These are phyloP conservation scores for Tubosaeta sp. DNA, from an alignment of 768 basidiomycete species.

Conservation along the genomic window DNA sequence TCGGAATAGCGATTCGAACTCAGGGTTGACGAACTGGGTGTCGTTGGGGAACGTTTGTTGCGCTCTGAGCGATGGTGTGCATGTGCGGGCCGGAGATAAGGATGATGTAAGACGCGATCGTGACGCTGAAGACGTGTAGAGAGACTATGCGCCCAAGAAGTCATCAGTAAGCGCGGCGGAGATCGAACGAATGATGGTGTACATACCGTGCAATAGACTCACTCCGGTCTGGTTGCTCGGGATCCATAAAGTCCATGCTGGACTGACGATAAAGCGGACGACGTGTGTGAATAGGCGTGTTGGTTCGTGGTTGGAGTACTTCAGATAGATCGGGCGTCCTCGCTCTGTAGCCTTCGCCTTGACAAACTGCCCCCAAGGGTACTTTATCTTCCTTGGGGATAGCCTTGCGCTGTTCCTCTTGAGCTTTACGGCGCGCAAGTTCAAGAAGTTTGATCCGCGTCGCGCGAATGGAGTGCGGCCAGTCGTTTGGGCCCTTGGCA, in stretches of 20 bases:
- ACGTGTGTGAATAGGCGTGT: conserved; percentile 44
- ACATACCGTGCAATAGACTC: conserved; percentile 62
- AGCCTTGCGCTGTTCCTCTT: conserved; percentile 43
- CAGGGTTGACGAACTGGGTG: conserved; percentile 62
- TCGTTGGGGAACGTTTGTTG: conserved; percentile 39
- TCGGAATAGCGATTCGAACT: conserved; percentile 38
- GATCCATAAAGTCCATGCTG: conserved; percentile 81
- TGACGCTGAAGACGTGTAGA: conserved; percentile 64
- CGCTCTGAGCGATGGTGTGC: conserved; percentile 21
- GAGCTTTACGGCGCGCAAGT: conserved; percentile 62
- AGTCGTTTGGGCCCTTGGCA: conserved; percentile 71
- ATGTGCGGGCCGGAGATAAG: conserved; percentile 45
- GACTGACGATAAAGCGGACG: conserved; percentile 71
- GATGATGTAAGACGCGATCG: conserved; percentile 59
- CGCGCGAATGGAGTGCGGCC: conserved; percentile 79
- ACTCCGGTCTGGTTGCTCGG: conserved; percentile 38
- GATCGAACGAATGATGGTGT: conserved; percentile 1
- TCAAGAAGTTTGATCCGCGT: conserved; percentile 82
- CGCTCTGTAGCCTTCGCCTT: conserved; percentile 8
- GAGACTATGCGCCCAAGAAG: conserved; percentile 39
- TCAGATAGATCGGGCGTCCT: conserved; percentile 32
- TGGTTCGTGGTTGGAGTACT: conserved; percentile 45
- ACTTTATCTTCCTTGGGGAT: conserved; percentile 46
- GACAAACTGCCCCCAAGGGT: conserved; percentile 10
- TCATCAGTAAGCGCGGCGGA: conserved; percentile 7